Evolutionary conservation across 2,329 filamentous ascomycete genomes (phyloP).

Genomic region (Thielaviopsis punctulata): DNA sequence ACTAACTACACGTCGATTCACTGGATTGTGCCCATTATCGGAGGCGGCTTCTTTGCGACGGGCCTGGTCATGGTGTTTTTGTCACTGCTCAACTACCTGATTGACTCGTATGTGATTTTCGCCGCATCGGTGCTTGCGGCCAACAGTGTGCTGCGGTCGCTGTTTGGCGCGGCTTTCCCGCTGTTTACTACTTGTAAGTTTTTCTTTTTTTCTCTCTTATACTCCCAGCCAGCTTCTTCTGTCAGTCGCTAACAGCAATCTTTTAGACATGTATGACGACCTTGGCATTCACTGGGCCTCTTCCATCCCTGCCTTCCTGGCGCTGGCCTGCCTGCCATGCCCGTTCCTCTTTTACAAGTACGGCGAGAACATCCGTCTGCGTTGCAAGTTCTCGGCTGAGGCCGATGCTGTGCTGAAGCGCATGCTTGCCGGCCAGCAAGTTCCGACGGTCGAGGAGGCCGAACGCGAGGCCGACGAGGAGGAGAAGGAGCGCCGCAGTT

Average conservation of each 20-base stretch:
- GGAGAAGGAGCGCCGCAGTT: neutral
- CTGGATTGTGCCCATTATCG: slow-evolving; percentile 34
- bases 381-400: slow-evolving; percentile 53
- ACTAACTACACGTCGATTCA: slow-evolving; percentile 38
- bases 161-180: slow-evolving; percentile 57
- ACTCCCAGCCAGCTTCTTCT: neutral
- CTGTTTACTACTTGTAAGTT: slow-evolving; percentile 40
- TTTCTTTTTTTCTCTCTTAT: neutral
- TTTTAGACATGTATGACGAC: slow-evolving; percentile 30
- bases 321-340: slow-evolving; percentile 53
- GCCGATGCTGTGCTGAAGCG: slow-evolving; percentile 41
- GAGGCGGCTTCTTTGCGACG: slow-evolving; percentile 32
- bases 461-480: neutral
- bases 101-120: slow-evolving; percentile 57
- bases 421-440: slow-evolving; percentile 19
- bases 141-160: slow-evolving; percentile 51
- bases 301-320: slow-evolving; percentile 56
- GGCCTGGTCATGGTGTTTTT: slow-evolving; percentile 49
- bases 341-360: slow-evolving; percentile 65
- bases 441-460: neutral
- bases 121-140: slow-evolving; percentile 60
- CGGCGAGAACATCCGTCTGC: slow-evolving; percentile 41
- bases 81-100: slow-evolving; percentile 47
- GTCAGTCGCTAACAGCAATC: neutral
- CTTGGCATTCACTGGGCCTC: slow-evolving; percentile 63